These are phyloP conservation scores for Camellia granthamiana DNA, from an alignment of 148 eudicot species.

Conservation along the genomic window DNA sequence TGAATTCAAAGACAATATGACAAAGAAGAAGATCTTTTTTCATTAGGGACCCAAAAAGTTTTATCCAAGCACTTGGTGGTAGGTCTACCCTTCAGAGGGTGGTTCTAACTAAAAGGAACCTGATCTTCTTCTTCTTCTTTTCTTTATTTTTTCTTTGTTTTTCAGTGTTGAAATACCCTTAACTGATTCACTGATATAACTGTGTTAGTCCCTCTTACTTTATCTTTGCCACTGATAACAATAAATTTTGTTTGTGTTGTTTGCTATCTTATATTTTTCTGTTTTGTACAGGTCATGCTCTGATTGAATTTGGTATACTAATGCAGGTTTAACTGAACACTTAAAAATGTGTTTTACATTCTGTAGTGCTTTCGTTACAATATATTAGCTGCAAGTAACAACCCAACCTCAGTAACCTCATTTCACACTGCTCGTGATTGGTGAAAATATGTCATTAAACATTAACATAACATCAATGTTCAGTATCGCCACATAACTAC, in stretches of 20 bases:
- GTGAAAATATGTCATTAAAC: no score
- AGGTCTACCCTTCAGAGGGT: no score
- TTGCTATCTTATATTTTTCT: not conserved
- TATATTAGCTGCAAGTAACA: no score
- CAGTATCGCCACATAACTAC: not conserved
- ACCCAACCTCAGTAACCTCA: no score
- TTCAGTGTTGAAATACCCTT: not conserved
- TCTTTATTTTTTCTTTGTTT: not conserved
- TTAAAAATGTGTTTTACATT: not conserved
- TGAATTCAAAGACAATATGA: conserved; percentile 1
- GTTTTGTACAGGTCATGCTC: not conserved
- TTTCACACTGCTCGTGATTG: no score
- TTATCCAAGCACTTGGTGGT: not conserved
- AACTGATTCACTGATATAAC: not conserved
- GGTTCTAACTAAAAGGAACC: not conserved
- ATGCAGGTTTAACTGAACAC: not conserved
- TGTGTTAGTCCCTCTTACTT: not conserved
- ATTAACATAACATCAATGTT: not conserved
- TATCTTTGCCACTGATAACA: not conserved
- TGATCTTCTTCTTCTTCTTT: not conserved
- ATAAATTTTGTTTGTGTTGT: not conserved
- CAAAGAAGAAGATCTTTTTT: not conserved
- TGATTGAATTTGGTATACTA: not conserved
- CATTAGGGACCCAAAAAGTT: conserved; percentile 7
- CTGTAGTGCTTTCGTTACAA: not conserved